Base-by-base conservation (phyloP, 129 eudicot genomes). In the Dittrichia graveolens region DNA sequence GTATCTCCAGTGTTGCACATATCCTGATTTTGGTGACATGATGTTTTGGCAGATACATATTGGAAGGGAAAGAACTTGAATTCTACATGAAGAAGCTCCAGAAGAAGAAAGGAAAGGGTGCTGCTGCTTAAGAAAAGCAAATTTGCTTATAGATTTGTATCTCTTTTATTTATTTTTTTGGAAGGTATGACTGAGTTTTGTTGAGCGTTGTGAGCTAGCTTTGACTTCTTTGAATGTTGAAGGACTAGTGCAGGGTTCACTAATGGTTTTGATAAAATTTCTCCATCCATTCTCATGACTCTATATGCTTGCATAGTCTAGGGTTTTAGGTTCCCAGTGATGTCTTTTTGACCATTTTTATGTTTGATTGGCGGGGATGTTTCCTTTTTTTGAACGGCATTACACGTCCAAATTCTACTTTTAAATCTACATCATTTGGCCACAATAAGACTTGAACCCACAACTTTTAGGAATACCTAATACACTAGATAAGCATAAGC, bases 51-150 rank as follows among this genome's bases (percentile, higher is more conserved):
- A 79, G 83, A 49, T 79, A 79, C 76, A 79, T 79, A n/a, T 67
- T 79, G 79, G 83, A 79, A 60, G 83, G 83, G 12, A 79, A 79
- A 48, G 83, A 79, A 43, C 71, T 79, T 60, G 83, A 79, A 12
- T 79, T 79, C 58, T 79, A 79, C 75, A 47, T 64, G 79, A 79
- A 79, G 79, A 79, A 79, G 75, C 75, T 79, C 2, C 83, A 79
- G 50, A 79, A 75, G 79, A 79, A 79, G 79, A 79, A 79, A 31
- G 83, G 83, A 31, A 73, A 79, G 75, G 79, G 79, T 13, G 83
- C 83, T 54, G 77, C 83, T 40, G 79, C 83, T 76, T 85, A 82
- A 24, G 31, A 24, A 72, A 35, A 13, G 39, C 66, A 3, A 46
- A 7, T 75, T 65, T 54, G 58, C 38, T 39, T 42, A 14, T 69